Evolutionary conservation across 73 alveolate genomes (phyloP).

Genomic region (Tetrahymena elliotti): DNA sequence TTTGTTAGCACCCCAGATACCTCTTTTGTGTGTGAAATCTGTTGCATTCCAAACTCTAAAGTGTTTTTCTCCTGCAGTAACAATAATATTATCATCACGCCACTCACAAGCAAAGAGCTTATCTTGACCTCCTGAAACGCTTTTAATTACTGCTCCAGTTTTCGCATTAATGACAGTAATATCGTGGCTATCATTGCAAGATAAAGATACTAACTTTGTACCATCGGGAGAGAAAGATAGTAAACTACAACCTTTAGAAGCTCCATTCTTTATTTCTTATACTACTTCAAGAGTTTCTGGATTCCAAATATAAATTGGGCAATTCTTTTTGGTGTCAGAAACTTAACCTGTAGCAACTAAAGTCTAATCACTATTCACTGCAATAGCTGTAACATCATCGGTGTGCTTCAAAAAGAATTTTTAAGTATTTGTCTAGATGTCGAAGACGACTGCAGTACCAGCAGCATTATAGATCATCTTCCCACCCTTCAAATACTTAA

Average conservation of each 20-base stretch:
- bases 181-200: constrained; percentile 83
- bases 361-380: constrained; percentile 51
- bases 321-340: constrained; percentile 68
- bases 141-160: constrained; percentile 51
- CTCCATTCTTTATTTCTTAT: constrained; percentile 66
- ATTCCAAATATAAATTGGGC: constrained; percentile 83
- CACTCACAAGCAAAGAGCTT: constrained; percentile 69
- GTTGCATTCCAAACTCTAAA: constrained; percentile 72
- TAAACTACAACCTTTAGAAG: constrained; percentile 75
- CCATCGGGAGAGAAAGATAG: constrained; percentile 89
- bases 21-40: constrained; percentile 57
- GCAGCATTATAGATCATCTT: constrained; percentile 81
- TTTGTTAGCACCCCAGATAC: constrained; percentile 61
- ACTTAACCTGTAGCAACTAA: constrained; percentile 76
- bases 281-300: constrained; percentile 73
- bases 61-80: constrained; percentile 89
- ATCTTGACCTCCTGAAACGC: constrained; percentile 72
- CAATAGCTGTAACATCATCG: constrained; percentile 73
- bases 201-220: constrained; percentile 71
- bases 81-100: constrained; percentile 73
- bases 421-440: constrained; percentile 52
- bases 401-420: constrained; percentile 63
- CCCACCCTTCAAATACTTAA: constrained; percentile 59
- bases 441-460: constrained; percentile 68
- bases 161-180: constrained; percentile 75